These are phyloP conservation scores for Parathielavia hyrcaniae DNA, from an alignment of 495 filamentous ascomycete genomes.

Conservation along the genomic window DNA sequence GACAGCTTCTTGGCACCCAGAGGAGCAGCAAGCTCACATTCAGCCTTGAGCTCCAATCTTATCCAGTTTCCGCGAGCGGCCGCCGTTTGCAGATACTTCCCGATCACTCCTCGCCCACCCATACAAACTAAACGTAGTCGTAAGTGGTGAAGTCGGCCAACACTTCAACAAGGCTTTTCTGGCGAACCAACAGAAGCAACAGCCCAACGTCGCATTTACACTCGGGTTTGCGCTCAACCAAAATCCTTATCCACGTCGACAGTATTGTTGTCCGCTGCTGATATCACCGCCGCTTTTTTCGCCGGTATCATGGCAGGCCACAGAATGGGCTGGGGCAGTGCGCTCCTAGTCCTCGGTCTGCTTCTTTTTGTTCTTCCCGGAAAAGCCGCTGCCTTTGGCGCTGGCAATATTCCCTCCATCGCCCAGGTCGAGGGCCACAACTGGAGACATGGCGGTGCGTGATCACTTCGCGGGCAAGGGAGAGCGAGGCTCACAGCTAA, in stretches of 20 bases:
- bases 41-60: neutral
- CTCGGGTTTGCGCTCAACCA: conserved; percentile 5
- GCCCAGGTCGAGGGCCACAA: conserved; percentile 90
- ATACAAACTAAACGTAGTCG: neutral
- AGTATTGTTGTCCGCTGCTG: neutral
- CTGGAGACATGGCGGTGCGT: conserved; percentile 76
- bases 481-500: neutral
- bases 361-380: conserved; percentile 59
- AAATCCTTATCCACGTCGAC: neutral
- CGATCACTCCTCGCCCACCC: neutral
- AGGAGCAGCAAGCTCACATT: neutral
- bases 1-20: neutral
- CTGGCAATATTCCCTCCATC: conserved; percentile 92
- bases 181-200: too few relatives aligned
- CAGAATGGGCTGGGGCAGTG: conserved; percentile 36
- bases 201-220: neutral
- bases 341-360: conserved; percentile 44
- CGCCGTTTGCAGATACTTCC: neutral
- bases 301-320: conserved; percentile 34
- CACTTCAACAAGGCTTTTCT: neutral
- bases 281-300: neutral
- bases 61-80: too few relatives aligned
- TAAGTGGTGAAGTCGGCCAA: neutral
- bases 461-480: conserved; percentile 1
- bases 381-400: conserved; percentile 73